Conservation (phyloP, 768 basidiomycete species). For the Suillus subalutaceus region DNA sequence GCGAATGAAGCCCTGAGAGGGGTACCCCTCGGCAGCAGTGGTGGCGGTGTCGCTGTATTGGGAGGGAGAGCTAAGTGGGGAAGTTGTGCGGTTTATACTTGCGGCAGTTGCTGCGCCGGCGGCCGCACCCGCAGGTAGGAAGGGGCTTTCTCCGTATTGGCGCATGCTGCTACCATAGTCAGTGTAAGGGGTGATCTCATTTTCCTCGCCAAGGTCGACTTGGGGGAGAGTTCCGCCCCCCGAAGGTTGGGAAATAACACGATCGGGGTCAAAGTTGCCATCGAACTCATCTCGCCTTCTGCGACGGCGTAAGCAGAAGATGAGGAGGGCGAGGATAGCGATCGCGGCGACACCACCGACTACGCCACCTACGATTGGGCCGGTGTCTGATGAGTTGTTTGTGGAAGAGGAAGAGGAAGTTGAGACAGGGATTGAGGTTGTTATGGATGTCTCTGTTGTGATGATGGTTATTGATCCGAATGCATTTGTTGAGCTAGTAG, state of each 20-base stretch:
- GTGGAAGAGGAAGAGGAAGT: neutral
- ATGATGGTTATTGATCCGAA: slow-evolving; percentile 23
- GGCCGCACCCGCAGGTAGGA: neutral
- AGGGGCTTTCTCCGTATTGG: slow-evolving; percentile 22
- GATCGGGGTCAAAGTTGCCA: slow-evolving; percentile 53
- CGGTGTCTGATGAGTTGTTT: slow-evolving; percentile 21
- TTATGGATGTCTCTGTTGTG: slow-evolving; percentile 21
- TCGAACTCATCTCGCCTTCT: slow-evolving; percentile 44
- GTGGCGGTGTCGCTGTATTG: slow-evolving; percentile 11
- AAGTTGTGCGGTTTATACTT: neutral
- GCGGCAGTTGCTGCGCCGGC: slow-evolving; percentile 10
- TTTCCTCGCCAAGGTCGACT: slow-evolving; percentile 35
- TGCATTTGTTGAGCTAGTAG: slow-evolving; percentile 30
- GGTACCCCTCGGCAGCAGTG: slow-evolving; percentile 15
- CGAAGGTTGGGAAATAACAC: slow-evolving; percentile 34
- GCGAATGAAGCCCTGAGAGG: slow-evolving; percentile 2
- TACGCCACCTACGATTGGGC: slow-evolving; percentile 53
- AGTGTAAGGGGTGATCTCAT: slow-evolving; percentile 27
- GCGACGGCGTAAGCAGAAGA: slow-evolving; percentile 33
- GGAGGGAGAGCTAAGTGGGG: slow-evolving; percentile 14
- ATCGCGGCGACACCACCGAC: slow-evolving; percentile 48
- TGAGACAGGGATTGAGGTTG: slow-evolving; percentile 19
- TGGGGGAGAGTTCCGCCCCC: slow-evolving; percentile 30
- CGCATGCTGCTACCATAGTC: slow-evolving; percentile 25
- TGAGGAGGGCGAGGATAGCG: slow-evolving; percentile 26